A percentile compares a stretch with the other conserved stretches of the same genome.
phyloP scores from a whole-genome alignment of 1,284 basidiomycete genomes.

The Ustilago shanxiensis region DNA sequence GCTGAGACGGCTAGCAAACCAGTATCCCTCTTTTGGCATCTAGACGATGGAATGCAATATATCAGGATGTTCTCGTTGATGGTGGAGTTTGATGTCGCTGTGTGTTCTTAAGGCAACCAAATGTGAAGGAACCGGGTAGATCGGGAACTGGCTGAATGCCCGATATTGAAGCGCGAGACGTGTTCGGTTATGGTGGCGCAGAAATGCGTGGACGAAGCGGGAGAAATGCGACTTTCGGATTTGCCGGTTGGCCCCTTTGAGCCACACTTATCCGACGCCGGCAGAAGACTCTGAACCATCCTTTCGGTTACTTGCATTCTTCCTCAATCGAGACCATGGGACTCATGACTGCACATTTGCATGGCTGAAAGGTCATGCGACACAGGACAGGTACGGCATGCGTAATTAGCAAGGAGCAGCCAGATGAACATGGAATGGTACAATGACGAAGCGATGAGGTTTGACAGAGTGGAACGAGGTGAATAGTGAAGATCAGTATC shows the following conservation, averaged over 20 bases:
- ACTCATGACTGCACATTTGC: constrained; percentile 5
- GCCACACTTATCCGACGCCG: not conserved
- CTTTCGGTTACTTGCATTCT: not conserved
- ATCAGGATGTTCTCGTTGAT: not conserved
- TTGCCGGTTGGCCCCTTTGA: constrained; percentile 24
- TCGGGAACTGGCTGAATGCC: not conserved
- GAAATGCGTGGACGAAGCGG: constrained; percentile 26
- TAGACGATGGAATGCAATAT: constrained; percentile 5
- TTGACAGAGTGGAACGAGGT: not conserved
- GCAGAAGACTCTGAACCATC: not conserved
- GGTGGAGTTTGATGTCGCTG: not conserved
- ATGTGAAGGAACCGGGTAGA: not conserved
- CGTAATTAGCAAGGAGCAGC: not conserved
- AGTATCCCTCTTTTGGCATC: constrained; percentile 53
- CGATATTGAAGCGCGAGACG: not conserved
- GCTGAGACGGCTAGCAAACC: constrained; percentile 43
- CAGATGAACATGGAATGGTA: not conserved
- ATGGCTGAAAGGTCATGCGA: constrained; percentile 8
- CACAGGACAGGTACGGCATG: not conserved
- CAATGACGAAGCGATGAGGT: not conserved
- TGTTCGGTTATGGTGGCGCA: not conserved
- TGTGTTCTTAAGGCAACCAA: not conserved
- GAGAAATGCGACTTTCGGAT: constrained; percentile 33
- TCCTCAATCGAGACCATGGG: not conserved
- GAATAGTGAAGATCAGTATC: not conserved